Conservation (phyloP, 495 filamentous ascomycete species). For the Tuber calosporum region DNA sequence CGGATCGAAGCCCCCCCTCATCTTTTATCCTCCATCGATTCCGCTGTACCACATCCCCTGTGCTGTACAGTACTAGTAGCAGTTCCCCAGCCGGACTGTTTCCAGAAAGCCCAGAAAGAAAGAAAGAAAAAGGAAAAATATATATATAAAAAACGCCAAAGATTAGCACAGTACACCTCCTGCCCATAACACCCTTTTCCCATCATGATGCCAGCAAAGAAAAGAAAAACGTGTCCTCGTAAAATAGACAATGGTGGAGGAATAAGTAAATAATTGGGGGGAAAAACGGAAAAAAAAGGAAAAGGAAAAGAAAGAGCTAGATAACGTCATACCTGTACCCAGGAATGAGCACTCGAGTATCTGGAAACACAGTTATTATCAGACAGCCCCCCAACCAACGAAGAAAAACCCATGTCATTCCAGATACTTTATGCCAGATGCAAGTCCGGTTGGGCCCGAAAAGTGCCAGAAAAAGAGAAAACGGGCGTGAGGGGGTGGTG, state of each 20-base stretch:
- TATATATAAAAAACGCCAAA: not conserved
- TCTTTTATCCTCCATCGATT: constrained; percentile 12
- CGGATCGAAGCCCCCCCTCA: not conserved
- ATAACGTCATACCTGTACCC: not conserved
- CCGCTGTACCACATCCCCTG: not conserved
- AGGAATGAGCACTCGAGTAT: too few relatives aligned
- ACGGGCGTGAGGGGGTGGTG: constrained; percentile 6
- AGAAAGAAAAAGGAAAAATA: constrained; percentile 3
- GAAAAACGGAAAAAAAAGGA: not conserved
- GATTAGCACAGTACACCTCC: not conserved
- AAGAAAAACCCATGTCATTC: too few relatives aligned
- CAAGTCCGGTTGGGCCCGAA: not conserved
- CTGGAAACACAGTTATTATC: too few relatives aligned
- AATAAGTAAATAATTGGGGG: not conserved
- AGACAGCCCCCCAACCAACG: too few relatives aligned
- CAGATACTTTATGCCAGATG: too few relatives aligned
- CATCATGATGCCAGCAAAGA: constrained; percentile 7
- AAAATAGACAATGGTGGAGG: not conserved
- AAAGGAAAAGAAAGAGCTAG: not conserved
- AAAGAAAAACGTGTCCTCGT: not conserved
- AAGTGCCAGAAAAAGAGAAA: constrained; percentile 1
- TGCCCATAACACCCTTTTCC: not conserved
- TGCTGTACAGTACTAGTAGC: not conserved
- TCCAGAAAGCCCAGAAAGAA: not conserved
- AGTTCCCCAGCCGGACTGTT: not conserved